Percentiles rank a stretch among this genome's conserved stretches.
Conservation (phyloP, 139 green algal genomes). For the Nannochloris sp. region DNA sequence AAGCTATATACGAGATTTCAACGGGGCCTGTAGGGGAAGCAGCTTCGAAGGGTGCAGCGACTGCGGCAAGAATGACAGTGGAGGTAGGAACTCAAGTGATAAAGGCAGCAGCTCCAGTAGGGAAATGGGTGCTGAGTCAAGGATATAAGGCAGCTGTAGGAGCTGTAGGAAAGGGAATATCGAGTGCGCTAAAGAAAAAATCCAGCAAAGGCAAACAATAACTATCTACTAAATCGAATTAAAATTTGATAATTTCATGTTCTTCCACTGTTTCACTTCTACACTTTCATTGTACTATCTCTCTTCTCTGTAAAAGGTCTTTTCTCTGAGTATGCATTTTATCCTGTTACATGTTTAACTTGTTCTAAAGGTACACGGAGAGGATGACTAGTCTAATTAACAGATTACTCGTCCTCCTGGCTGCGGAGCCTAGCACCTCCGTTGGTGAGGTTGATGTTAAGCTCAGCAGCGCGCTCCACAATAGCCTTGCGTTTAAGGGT, state of each 20-base stretch:
- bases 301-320: neutral
- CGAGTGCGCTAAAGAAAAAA: neutral
- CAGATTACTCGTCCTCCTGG: conserved; percentile 89
- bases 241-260: conserved; percentile 11
- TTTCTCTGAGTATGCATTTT: no score
- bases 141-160: conserved; percentile 23
- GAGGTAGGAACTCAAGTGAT: conserved; percentile 22
- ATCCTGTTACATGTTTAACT: no score
- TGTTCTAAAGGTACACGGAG: neutral
- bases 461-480: conserved; percentile 82
- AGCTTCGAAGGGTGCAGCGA: conserved; percentile 10
- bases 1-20: conserved; percentile 6
- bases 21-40: conserved; percentile 19
- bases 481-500: conserved; percentile 93
- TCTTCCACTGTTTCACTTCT: neutral
- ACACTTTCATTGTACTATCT: neutral
- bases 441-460: conserved; percentile 93
- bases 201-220: neutral
- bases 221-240: neutral
- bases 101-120: conserved; percentile 27
- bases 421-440: conserved; percentile 76
- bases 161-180: conserved; percentile 9
- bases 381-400: neutral
- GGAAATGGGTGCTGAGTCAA: conserved; percentile 32
- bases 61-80: conserved; percentile 22